phyloP scores from a whole-genome alignment of 2,329 filamentous ascomycete species.

The Penicillium italicum region DNA sequence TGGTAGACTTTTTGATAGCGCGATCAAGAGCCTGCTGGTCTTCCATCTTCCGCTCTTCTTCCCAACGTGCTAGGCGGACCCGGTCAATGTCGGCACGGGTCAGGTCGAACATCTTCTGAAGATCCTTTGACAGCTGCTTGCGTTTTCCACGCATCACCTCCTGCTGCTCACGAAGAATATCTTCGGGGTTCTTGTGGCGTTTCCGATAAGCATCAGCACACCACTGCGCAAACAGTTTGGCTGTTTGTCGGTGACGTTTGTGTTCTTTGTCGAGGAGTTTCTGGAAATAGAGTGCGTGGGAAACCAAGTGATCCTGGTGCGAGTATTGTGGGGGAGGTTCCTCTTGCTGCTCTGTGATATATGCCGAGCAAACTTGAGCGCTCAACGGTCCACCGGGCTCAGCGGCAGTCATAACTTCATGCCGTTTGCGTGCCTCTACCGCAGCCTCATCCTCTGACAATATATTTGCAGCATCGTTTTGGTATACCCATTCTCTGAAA shows the following conservation, averaged over 20 bases:
- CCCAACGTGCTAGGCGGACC: slow-evolving; percentile 54
- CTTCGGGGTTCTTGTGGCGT: slow-evolving; percentile 55
- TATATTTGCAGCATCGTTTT: slow-evolving; percentile 45
- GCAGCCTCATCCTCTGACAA: slow-evolving; percentile 59
- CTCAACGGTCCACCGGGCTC: slow-evolving; percentile 73
- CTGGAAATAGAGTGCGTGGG: slow-evolving; percentile 75
- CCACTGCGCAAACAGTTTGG: slow-evolving; percentile 68
- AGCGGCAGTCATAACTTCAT: slow-evolving; percentile 68
- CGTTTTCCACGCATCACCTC: slow-evolving; percentile 66
- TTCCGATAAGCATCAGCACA: slow-evolving; percentile 44
- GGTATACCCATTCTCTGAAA: slow-evolving; percentile 63
- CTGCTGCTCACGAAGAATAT: slow-evolving; percentile 74
- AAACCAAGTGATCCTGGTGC: slow-evolving; percentile 80
- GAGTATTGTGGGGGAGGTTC: slow-evolving; percentile 77
- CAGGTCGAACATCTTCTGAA: slow-evolving; percentile 59
- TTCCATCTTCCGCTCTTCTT: slow-evolving; percentile 52
- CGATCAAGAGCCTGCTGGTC: slow-evolving; percentile 54
- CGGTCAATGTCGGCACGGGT: slow-evolving; percentile 58
- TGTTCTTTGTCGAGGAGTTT: slow-evolving; percentile 77
- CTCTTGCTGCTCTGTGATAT: slow-evolving; percentile 67
- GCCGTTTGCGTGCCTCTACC: slow-evolving; percentile 66
- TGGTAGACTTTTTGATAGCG: slow-evolving; percentile 51
- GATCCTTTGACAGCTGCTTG: slow-evolving; percentile 64
- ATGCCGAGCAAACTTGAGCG: slow-evolving; percentile 65
- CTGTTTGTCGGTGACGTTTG: slow-evolving; percentile 68